Evolutionary conservation across 116 monocot genomes (phyloP), one percentile per base, ranked within the genome.

Genomic region (Cymodocea nodosa): DNA sequence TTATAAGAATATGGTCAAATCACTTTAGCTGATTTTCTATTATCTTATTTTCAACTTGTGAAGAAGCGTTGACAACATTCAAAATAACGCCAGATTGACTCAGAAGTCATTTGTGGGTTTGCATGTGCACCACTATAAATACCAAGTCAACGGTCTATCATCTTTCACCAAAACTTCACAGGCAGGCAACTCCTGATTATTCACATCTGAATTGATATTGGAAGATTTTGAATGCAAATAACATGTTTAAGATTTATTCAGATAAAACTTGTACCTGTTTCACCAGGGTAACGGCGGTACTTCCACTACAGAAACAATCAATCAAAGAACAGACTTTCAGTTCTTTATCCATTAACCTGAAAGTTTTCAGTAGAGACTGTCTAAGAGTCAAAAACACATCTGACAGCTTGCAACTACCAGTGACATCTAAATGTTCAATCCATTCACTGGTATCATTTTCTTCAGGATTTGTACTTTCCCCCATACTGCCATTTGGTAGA

Each of bases 281-380:
- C 63, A 94, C 59, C 34, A 86, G 36, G 56, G 89, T 82, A 52
- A 94, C 84, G 22, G 94, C 86, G 52, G 89, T 94, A 59, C 76
- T 73, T 4, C 94, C 94, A 72, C 89, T 94, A 71, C 85, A 86
- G 63, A 86, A 86, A 77, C 89, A 89, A 76, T 89, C 86, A 66
- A 86, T 74, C 57, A 59, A 71, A 9, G 81, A 67, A 50, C 84
- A 77, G 53, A 84, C 7, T 72, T 84, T 89, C 18, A 89, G 73
- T 54, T 93, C 93, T 79, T 83, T 83, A 73, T 93, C 93, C 83
- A 88, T 88, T 56, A 74, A 66, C 62, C 79, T 89, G 67, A 80
- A 94, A 68, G 94, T 71, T 65, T 86, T 86, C 35, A 86, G 64
- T 22, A 94, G 72, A 60, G 82, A 82, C 50, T 82, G 68, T 65